Conservation (phyloP, 805 yeast species). For the Hyphopichia homilentoma region DNA sequence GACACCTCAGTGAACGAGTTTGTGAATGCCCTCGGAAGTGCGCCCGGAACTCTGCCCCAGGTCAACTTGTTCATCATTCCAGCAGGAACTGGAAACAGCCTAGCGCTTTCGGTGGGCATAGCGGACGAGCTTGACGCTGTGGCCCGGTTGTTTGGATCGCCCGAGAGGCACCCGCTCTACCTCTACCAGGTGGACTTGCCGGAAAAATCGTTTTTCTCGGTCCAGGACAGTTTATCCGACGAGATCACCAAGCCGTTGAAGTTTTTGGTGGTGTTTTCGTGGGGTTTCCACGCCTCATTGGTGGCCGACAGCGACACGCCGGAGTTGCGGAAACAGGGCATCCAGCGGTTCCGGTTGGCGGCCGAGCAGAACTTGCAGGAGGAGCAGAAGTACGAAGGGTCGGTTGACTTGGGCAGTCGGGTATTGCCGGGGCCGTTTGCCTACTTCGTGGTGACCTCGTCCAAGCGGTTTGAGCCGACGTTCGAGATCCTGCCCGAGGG, state of each 20-base stretch:
- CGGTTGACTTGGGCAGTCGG: slow-evolving; percentile 13
- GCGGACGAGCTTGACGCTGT: slow-evolving; percentile 14
- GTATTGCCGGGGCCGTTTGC: slow-evolving; percentile 43
- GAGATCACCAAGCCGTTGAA: slow-evolving; percentile 16
- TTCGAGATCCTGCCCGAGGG: slow-evolving; percentile 65
- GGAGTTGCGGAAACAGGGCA: slow-evolving; percentile 60
- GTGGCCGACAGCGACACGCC: slow-evolving; percentile 77
- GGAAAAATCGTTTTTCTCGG: slow-evolving; percentile 16
- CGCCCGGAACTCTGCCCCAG: slow-evolving; percentile 1
- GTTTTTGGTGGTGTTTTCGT: slow-evolving; percentile 66
- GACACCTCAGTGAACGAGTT: slow-evolving; percentile 84
- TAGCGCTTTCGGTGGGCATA: slow-evolving; percentile 58
- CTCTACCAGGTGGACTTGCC: slow-evolving; percentile 46
- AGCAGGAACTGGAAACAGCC: slow-evolving; percentile 84
- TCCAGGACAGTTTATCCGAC: slow-evolving; percentile 14
- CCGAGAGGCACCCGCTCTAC: slow-evolving; percentile 31
- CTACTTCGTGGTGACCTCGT: slow-evolving; percentile 56
- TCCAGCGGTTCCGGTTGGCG: slow-evolving; percentile 66
- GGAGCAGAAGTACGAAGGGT: slow-evolving; percentile 52
- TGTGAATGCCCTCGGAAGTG: slow-evolving; percentile 47
- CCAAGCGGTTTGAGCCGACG: slow-evolving; percentile 54
- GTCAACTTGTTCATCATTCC: slow-evolving; percentile 49
- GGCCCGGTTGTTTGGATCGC: slow-evolving; percentile 10
- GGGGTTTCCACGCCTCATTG: slow-evolving; percentile 84
- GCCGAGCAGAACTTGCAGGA: slow-evolving; percentile 50